phyloP scores from a whole-genome alignment of 1,284 basidiomycete genomes.

The Pseudozyma hubeiensis region DNA sequence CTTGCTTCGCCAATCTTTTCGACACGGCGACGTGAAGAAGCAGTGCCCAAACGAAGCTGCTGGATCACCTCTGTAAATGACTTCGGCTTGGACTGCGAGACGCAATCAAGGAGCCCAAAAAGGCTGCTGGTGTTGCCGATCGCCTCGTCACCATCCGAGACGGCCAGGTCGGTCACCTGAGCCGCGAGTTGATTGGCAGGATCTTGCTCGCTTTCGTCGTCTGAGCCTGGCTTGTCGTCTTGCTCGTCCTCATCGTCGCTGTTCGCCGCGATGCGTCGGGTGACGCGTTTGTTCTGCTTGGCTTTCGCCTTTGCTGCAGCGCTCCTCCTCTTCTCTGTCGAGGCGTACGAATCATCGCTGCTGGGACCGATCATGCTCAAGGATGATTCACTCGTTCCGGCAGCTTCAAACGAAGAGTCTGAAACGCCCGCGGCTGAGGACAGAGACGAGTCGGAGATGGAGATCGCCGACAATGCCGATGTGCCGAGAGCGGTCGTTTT shows the following conservation, averaged over 20 bases:
- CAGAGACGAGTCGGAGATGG: slow-evolving; percentile 22
- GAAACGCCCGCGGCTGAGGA: slow-evolving; percentile 19
- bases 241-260: slow-evolving; percentile 30
- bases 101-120: slow-evolving; percentile 17
- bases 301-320: slow-evolving; percentile 10
- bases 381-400: slow-evolving; percentile 21
- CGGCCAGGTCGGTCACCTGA: slow-evolving; percentile 14
- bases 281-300: slow-evolving; percentile 25
- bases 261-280: slow-evolving; percentile 18
- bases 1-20: slow-evolving; percentile 94
- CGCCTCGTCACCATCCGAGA: slow-evolving; percentile 7
- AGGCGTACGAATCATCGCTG: slow-evolving; percentile 6
- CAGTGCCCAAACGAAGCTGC: slow-evolving; percentile 6
- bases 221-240: slow-evolving; percentile 10
- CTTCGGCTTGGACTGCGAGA: slow-evolving; percentile 28
- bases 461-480: slow-evolving; percentile 2
- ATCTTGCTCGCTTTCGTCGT: slow-evolving; percentile 27
- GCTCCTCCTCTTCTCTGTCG: neutral
- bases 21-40: slow-evolving; percentile 12
- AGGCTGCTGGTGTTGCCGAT: slow-evolving; percentile 4
- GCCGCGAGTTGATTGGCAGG: slow-evolving; percentile 21
- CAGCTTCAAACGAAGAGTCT: slow-evolving; percentile 17
- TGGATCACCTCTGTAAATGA: slow-evolving; percentile 15
- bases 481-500: slow-evolving; percentile 2
- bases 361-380: slow-evolving; percentile 18